These are phyloP conservation scores for Claviceps sp. DNA, from an alignment of 2,329 filamentous ascomycete species.

Conservation along the genomic window DNA sequence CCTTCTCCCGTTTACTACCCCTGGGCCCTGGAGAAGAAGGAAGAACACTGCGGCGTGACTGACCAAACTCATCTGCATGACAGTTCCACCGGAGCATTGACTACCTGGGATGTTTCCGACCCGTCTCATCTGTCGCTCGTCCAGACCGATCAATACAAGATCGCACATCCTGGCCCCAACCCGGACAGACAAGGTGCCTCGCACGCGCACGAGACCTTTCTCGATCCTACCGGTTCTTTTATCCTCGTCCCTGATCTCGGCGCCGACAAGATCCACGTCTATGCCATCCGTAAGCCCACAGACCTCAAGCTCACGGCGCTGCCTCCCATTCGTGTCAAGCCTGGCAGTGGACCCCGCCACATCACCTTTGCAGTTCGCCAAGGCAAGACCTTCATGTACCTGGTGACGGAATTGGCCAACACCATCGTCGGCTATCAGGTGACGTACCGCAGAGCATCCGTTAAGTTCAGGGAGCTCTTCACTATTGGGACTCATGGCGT, in stretches of 20 bases:
- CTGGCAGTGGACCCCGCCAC: slow-evolving; percentile 53
- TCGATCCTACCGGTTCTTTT: slow-evolving; percentile 52
- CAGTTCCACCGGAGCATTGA: slow-evolving; percentile 28
- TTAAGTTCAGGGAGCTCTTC: slow-evolving; percentile 35
- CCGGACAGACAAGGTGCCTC: slow-evolving; percentile 39
- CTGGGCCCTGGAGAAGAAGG: not conserved
- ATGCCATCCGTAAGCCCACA: slow-evolving; percentile 28
- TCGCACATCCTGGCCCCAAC: slow-evolving; percentile 24
- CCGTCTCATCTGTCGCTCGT: slow-evolving; percentile 22
- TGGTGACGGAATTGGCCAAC: slow-evolving; percentile 48
- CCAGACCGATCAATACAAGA: slow-evolving; percentile 25
- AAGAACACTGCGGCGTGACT: not conserved
- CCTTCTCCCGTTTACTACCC: not conserved
- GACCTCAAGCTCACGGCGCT: slow-evolving; percentile 27
- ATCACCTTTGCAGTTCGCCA: slow-evolving; percentile 38
- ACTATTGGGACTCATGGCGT: slow-evolving; percentile 34
- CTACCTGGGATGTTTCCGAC: slow-evolving; percentile 30
- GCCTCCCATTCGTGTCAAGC: slow-evolving; percentile 26
- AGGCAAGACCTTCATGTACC: slow-evolving; percentile 40
- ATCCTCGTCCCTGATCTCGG: slow-evolving; percentile 54
- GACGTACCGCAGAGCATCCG: slow-evolving; percentile 29
- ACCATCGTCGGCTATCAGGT: slow-evolving; percentile 44
- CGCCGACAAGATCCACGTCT: slow-evolving; percentile 46
- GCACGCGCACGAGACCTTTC: slow-evolving; percentile 50
- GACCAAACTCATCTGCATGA: not conserved